A percentile compares a stretch with the other conserved stretches of the same genome.
Conservation (phyloP, 2,329 filamentous ascomycete species). For the Cladophialophora carrionii region DNA sequence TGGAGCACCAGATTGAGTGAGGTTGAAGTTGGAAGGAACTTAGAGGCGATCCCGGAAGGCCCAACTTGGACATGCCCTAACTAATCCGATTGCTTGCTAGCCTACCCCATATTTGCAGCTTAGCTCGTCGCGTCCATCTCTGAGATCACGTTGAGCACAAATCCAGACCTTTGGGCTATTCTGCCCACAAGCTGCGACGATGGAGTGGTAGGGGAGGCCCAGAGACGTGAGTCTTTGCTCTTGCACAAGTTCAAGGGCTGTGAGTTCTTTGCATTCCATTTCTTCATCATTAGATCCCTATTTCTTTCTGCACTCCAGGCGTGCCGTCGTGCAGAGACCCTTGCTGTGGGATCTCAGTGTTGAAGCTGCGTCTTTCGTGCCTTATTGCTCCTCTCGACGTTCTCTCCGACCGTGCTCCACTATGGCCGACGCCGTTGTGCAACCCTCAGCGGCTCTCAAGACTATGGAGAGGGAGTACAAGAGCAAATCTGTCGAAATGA, state of each 20-base stretch:
- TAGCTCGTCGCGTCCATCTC: background rate
- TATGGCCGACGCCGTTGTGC: conserved; percentile 19
- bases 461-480: conserved; percentile 26
- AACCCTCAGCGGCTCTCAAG: conserved; percentile 11
- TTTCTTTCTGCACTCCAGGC: background rate
- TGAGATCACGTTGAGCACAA: background rate
- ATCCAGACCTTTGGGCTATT: background rate
- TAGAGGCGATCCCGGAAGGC: background rate
- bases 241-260: background rate
- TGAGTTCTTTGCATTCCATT: background rate
- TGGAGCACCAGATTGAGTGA: too few species aligned
- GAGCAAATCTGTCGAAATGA: conserved; percentile 16
- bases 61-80: background rate
- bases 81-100: background rate
- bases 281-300: background rate
- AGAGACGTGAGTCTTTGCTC: background rate
- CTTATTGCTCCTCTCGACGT: background rate
- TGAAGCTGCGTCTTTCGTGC: background rate
- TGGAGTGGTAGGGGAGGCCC: background rate
- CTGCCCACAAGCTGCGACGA: background rate
- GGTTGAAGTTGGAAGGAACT: too few species aligned
- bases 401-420: background rate
- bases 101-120: background rate
- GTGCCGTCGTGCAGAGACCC: background rate
- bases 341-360: background rate